Conservation (phyloP, 352 stramenopile genomes). For the Thraustochytrium sp. region DNA sequence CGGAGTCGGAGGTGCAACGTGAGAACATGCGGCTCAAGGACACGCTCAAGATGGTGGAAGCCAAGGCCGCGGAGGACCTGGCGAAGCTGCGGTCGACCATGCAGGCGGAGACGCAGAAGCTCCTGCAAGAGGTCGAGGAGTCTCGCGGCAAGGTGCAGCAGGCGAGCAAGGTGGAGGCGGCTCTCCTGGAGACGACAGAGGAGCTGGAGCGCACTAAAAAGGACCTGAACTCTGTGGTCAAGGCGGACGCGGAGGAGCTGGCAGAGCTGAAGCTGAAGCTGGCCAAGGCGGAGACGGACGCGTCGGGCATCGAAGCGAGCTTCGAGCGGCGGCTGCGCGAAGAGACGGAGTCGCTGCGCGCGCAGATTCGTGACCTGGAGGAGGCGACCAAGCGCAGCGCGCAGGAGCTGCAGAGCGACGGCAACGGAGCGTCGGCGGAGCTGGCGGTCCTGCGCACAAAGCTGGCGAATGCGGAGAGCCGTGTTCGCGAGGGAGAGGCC, state of each 20-base stretch:
- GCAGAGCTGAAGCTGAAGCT: constrained; percentile 8
- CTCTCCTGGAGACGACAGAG: not conserved
- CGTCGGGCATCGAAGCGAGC: not conserved
- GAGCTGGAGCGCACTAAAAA: constrained; percentile 4
- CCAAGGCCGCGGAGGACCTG: constrained; percentile 13
- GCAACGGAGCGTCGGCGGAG: not conserved
- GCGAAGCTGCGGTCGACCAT: not conserved
- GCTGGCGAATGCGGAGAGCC: not conserved
- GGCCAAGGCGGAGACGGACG: not conserved
- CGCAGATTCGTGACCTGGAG: constrained; percentile 27
- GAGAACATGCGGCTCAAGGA: constrained; percentile 21
- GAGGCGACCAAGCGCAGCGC: not conserved
- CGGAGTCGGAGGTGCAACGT: not conserved
- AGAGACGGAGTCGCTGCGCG: constrained; percentile 20
- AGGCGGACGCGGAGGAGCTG: not conserved
- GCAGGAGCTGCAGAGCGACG: not conserved
- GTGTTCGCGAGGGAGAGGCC: not conserved
- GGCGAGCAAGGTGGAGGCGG: not conserved
- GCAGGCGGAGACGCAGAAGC: not conserved
- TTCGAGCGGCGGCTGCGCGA: not conserved
- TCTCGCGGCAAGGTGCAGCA: not conserved
- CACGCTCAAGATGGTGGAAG: constrained; percentile 1
- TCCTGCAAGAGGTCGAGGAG: constrained; percentile 5
- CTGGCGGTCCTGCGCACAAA: not conserved
- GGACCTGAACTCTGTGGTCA: not conserved